These are phyloP conservation scores for Citrus sp. DNA, from an alignment of 345 rosid genomes.

Conservation along the genomic window DNA sequence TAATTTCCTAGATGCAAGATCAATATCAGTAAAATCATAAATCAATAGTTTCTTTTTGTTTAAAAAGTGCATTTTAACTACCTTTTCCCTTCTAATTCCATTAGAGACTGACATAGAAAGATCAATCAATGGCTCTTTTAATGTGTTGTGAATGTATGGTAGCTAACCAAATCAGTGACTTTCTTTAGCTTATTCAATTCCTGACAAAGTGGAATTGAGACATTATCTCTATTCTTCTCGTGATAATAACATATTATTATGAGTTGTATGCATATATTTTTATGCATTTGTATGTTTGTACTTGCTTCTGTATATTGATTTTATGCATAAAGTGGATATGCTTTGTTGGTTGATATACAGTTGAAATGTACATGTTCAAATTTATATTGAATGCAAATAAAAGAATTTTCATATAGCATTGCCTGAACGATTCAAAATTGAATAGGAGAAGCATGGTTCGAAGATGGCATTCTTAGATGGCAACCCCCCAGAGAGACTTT, in stretches of 20 bases:
- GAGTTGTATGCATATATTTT: not conserved
- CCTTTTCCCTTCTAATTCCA: not conserved
- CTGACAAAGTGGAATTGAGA: not conserved
- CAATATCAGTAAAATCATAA: not conserved
- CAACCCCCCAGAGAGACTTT: constrained; percentile 93
- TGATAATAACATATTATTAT: not conserved
- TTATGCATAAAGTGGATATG: not conserved
- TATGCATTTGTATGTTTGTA: not conserved
- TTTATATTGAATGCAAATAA: not conserved
- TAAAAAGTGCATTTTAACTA: not conserved
- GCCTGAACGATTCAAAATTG: constrained; percentile 10
- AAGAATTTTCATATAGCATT: not conserved
- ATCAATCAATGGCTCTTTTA: not conserved
- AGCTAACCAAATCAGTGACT: not conserved
- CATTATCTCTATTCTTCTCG: not conserved
- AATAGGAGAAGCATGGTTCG: constrained; percentile 91
- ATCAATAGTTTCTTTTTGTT: not conserved
- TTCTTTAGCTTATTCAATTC: not conserved
- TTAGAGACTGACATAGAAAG: not conserved
- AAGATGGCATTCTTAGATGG: constrained; percentile 99
- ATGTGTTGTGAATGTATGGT: not conserved
- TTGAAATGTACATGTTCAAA: not conserved
- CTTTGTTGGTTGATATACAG: not conserved
- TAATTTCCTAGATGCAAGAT: not conserved
- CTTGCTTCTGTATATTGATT: not conserved